These are phyloP conservation scores for Zygnema circumcarinatum DNA, from an alignment of 139 green algal species.

Conservation along the genomic window DNA sequence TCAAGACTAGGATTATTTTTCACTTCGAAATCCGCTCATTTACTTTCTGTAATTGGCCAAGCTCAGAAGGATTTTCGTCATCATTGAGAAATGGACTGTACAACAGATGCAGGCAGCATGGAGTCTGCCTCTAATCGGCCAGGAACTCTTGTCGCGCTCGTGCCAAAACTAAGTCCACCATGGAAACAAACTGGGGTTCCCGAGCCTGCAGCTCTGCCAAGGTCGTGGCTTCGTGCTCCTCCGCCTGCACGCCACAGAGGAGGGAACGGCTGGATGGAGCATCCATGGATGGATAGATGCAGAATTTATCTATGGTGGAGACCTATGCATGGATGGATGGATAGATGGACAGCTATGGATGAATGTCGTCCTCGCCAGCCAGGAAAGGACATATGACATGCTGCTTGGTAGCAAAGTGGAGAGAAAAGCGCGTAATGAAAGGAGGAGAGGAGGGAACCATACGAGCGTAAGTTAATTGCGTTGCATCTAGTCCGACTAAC, in stretches of 20 bases:
- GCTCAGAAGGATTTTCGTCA: too few species aligned
- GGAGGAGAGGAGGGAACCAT: too few species aligned
- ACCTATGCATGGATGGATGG: background rate
- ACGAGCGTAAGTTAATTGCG: too few species aligned
- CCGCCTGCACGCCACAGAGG: slow-evolving; percentile 9
- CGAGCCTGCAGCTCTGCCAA: slow-evolving; percentile 11
- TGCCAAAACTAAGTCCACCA: slow-evolving; percentile 6
- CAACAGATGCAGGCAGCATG: background rate
- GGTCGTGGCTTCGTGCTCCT: slow-evolving; percentile 31
- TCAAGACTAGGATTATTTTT: background rate
- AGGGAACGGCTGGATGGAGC: background rate
- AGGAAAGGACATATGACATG: background rate
- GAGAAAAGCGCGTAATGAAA: background rate
- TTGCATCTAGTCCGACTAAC: too few species aligned
- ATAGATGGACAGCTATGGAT: background rate
- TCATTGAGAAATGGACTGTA: background rate
- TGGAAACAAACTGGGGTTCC: slow-evolving; percentile 33
- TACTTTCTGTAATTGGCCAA: too few species aligned
- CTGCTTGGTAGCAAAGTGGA: background rate
- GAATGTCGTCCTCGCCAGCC: background rate
- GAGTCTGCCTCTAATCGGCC: background rate
- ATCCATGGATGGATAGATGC: background rate
- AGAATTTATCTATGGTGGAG: background rate
- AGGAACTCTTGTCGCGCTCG: slow-evolving; percentile 12
- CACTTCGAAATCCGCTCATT: background rate